Conservation (phyloP, 768 basidiomycete genomes). For the Chalciporus piperatus region DNA sequence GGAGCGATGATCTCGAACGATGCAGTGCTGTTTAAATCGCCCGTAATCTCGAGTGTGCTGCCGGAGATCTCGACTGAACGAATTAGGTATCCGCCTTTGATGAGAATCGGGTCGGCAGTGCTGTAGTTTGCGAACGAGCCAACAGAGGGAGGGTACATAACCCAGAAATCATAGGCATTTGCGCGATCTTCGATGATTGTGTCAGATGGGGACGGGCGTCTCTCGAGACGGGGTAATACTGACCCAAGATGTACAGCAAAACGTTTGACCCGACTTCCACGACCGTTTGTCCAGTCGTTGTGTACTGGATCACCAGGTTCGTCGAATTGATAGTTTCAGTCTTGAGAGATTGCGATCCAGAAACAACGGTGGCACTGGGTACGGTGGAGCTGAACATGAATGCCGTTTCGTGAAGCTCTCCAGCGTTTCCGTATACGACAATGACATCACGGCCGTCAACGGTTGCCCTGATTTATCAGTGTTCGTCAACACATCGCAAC, state of each 20-base stretch:
- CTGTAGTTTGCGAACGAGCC: conserved; percentile 35
- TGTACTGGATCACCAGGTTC: conserved; percentile 43
- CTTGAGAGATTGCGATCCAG: conserved; percentile 31
- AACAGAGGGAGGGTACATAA: conserved; percentile 38
- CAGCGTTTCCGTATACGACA: conserved; percentile 45
- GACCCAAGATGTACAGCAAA: conserved; percentile 46
- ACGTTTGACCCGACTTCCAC: conserved; percentile 39
- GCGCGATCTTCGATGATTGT: conserved; percentile 37
- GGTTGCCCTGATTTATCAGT: conserved; percentile 36
- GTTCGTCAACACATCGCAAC: background rate
- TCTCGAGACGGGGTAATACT: conserved; percentile 3
- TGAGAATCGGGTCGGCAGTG: conserved; percentile 42
- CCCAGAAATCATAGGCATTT: conserved; percentile 52
- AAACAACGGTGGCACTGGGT: conserved; percentile 23
- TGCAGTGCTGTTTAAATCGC: conserved; percentile 44
- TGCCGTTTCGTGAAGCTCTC: conserved; percentile 49
- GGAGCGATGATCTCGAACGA: conserved; percentile 49
- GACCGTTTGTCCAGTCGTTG: conserved; percentile 45
- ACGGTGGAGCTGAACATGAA: conserved; percentile 35
- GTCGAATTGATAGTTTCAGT: conserved; percentile 35
- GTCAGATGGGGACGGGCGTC: background rate
- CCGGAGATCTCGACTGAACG: conserved; percentile 37
- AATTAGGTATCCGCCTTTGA: conserved; percentile 49
- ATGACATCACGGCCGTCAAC: conserved; percentile 48
- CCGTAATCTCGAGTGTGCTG: conserved; percentile 39